Evolutionary conservation across 2,329 filamentous ascomycete species (phyloP), one percentile per base, ranked within the genome.

Genomic region (Lachnellula subtilissima): DNA sequence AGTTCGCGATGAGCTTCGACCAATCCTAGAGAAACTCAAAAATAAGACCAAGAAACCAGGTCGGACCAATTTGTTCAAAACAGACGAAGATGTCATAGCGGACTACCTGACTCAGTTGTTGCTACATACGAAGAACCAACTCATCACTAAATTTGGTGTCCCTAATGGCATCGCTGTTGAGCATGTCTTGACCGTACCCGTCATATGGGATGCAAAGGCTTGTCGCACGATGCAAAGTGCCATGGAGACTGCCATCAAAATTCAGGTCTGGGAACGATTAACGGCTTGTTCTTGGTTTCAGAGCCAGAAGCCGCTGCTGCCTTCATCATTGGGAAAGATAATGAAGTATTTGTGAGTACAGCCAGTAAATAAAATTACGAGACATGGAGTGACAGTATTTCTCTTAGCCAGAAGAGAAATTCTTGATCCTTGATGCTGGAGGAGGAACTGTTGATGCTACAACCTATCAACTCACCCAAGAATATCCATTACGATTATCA

Each of bases 361-460:
- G 12, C 22, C 7, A 14, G 12, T 22, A 22, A 12, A 32, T 3
- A 32, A 32, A 12, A 11, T 32, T 12, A 32, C 28, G 28, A 32
- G 28, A 32, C 22, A 23, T 45, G n/a, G 19, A 22, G 15, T 14
- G n/a, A 23, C 15, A 23, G 12, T 23, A 5, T 17, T 19, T 25
- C 8, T 28, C 22, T n/a, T 32, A 65, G 60, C 37, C 53, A 15
- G 57, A 48, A 25, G 64, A 67, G 40, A 60, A 59, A 1, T 65
- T 66, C 46, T 36, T 65, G 4, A 45, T 68, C 15, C 40, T 68
- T 4, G 62, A 65, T 51, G 54, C 59, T 50, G 67, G 67, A 39
- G 66, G 66, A 23, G 66, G 65, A 19, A 67, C 65, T 12, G 65
- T 67, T 17, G 67, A 69, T 49, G 56, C 57, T 11, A 64, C 59